A percentile compares a stretch with the other conserved stretches of the same genome.
Conservation (phyloP, 768 basidiomycete genomes). For the Crepidotus variabilis region DNA sequence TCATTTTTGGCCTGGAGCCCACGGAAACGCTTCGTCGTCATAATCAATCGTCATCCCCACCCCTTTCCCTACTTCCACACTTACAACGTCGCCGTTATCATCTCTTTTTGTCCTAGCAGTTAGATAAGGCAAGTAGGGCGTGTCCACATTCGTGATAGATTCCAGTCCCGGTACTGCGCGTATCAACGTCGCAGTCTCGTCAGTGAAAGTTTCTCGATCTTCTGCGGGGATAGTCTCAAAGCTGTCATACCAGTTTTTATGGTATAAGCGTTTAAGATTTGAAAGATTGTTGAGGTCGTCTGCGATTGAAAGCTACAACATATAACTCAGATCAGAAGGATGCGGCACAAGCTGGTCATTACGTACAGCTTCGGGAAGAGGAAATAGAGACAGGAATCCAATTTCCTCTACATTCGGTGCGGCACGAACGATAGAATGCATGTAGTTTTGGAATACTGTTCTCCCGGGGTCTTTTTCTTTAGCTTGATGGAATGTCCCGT, state of each 20-base stretch:
- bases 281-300: background rate
- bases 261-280: background rate
- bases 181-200: background rate
- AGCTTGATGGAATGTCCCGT: conserved; percentile 5
- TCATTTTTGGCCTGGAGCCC: background rate
- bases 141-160: background rate
- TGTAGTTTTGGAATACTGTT: conserved; percentile 5
- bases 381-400: background rate
- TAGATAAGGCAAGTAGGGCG: background rate
- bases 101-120: background rate
- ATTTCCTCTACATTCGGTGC: too few relatives aligned
- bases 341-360: too few relatives aligned
- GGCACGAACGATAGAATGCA: conserved; percentile 10
- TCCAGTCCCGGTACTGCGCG: background rate
- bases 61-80: background rate
- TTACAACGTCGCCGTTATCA: background rate
- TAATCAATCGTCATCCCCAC: background rate
- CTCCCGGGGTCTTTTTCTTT: background rate
- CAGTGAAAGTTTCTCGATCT: background rate
- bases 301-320: background rate
- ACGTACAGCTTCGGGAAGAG: background rate
- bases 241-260: background rate
- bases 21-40: background rate
- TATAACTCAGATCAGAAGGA: too few relatives aligned
- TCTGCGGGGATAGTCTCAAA: background rate